A percentile compares a stretch with the other conserved stretches of the same genome.
Conservation (phyloP, 2,329 filamentous ascomycete genomes). For the Colletotrichum tropicicola region DNA sequence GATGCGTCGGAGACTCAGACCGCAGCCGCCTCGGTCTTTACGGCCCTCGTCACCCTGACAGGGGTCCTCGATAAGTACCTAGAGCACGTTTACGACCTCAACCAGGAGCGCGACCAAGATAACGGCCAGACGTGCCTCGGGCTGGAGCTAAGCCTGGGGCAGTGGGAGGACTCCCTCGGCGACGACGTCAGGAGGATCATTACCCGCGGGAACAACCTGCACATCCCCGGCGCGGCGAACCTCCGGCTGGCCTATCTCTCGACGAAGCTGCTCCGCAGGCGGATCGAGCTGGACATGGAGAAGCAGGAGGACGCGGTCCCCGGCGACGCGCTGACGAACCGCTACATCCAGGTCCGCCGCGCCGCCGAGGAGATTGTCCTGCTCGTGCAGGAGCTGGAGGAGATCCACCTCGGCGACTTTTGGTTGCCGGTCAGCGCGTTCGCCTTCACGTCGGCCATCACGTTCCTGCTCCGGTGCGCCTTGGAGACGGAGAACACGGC, state of each 20-base stretch:
- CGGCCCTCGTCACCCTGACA: slow-evolving; percentile 24
- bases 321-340: slow-evolving; percentile 14
- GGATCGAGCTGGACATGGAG: slow-evolving; percentile 55
- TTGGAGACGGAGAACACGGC: slow-evolving; percentile 51
- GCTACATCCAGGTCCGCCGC: slow-evolving; percentile 51
- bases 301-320: slow-evolving; percentile 35
- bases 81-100: slow-evolving; percentile 32
- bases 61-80: slow-evolving; percentile 30
- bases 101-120: slow-evolving; percentile 5
- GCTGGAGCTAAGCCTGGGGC: slow-evolving; percentile 48
- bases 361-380: slow-evolving; percentile 59
- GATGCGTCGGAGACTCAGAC: neutral
- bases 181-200: slow-evolving; percentile 49
- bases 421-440: slow-evolving; percentile 60
- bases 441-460: slow-evolving; percentile 56
- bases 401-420: slow-evolving; percentile 54
- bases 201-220: slow-evolving; percentile 50
- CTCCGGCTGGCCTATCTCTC: slow-evolving; percentile 60
- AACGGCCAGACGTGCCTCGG: slow-evolving; percentile 34
- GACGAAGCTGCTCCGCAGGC: slow-evolving; percentile 53
- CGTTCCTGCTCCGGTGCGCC: slow-evolving; percentile 58
- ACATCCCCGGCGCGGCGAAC: slow-evolving; percentile 56
- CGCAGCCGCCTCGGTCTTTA: slow-evolving; percentile 26
- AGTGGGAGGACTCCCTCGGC: slow-evolving; percentile 54
- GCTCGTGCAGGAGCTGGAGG: slow-evolving; percentile 54